Conservation (phyloP, 805 yeast genomes). For the Dipodascopsis uninucleata region DNA sequence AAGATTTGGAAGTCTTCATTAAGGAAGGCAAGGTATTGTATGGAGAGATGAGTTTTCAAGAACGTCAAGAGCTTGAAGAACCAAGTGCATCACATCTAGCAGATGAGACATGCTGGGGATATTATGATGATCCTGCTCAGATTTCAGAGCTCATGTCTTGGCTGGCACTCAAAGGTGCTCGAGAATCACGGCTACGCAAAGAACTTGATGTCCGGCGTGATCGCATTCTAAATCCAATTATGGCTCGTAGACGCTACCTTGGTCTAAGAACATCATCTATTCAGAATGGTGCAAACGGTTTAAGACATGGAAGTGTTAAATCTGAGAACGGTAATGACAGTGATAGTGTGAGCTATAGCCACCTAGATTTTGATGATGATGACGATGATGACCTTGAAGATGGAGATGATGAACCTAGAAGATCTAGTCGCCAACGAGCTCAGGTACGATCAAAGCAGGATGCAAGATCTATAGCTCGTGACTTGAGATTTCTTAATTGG, state of each 20-base stretch:
- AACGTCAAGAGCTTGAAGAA: slow-evolving; percentile 17
- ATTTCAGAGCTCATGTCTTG: slow-evolving; percentile 55
- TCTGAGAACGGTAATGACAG: too few relatives aligned
- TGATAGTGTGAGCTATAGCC: not conserved
- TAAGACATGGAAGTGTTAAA: too few relatives aligned
- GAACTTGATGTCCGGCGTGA: slow-evolving; percentile 56
- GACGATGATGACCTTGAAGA: slow-evolving; percentile 6
- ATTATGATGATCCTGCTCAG: slow-evolving; percentile 57
- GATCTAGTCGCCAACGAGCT: slow-evolving; percentile 19
- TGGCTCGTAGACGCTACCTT: slow-evolving; percentile 55
- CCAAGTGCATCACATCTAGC: not conserved
- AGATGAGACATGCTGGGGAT: slow-evolving; percentile 53
- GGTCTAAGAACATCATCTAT: slow-evolving; percentile 25
- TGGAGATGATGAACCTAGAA: slow-evolving; percentile 16
- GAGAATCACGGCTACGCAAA: slow-evolving; percentile 64
- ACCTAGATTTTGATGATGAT: too few relatives aligned
- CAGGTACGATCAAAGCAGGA: slow-evolving; percentile 3
- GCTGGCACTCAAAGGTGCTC: slow-evolving; percentile 69
- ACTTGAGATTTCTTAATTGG: slow-evolving; percentile 17
- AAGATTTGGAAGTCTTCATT: slow-evolving; percentile 41
- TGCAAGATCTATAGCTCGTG: slow-evolving; percentile 2
- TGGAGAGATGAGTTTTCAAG: slow-evolving; percentile 19
- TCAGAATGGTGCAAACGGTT: not conserved
- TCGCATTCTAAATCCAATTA: slow-evolving; percentile 52
- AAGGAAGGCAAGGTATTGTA: slow-evolving; percentile 29